A percentile compares a stretch with the other conserved stretches of the same genome.
phyloP scores from a whole-genome alignment of 768 basidiomycete species.

The Sporobolomyces roseus region DNA sequence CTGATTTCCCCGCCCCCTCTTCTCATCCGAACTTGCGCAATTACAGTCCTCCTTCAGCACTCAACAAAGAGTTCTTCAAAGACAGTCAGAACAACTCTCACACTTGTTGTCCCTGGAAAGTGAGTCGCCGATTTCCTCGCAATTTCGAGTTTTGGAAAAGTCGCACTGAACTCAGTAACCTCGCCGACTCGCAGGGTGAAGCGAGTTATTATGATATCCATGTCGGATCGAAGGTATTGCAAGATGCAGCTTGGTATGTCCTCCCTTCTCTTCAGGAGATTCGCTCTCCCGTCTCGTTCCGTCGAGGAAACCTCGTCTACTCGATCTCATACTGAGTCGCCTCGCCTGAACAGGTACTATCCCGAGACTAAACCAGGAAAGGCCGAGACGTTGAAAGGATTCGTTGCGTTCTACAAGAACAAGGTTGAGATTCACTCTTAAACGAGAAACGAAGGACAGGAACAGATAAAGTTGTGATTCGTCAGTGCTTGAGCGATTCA shows the following conservation, averaged over 20 bases:
- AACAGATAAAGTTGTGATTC: no score
- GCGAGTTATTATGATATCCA: constrained; percentile 65
- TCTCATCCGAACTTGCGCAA: neutral
- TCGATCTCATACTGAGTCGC: no score
- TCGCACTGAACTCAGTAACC: no score
- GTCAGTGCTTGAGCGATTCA: no score
- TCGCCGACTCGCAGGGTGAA: constrained; percentile 49
- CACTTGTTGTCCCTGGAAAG: constrained; percentile 69
- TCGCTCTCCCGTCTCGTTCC: neutral
- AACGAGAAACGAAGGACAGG: no score
- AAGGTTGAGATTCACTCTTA: no score
- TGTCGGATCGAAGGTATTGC: constrained; percentile 55
- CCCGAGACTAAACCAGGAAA: constrained; percentile 55
- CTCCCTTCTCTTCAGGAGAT: no score
- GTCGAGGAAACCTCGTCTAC: neutral
- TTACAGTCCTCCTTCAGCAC: constrained; percentile 17
- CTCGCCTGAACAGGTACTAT: constrained; percentile 59
- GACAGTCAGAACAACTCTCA: constrained; percentile 54
- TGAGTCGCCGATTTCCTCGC: constrained; percentile 45
- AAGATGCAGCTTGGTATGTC: constrained; percentile 64
- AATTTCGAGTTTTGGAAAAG: no score
- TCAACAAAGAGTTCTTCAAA: constrained; percentile 55
- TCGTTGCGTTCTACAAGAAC: constrained; percentile 77
- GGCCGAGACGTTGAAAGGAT: constrained; percentile 62
- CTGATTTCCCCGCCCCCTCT: neutral